Evolutionary conservation across 2,329 filamentous ascomycete genomes (phyloP), one percentile per base, ranked within the genome.

Genomic region (Didymella pinodella): DNA sequence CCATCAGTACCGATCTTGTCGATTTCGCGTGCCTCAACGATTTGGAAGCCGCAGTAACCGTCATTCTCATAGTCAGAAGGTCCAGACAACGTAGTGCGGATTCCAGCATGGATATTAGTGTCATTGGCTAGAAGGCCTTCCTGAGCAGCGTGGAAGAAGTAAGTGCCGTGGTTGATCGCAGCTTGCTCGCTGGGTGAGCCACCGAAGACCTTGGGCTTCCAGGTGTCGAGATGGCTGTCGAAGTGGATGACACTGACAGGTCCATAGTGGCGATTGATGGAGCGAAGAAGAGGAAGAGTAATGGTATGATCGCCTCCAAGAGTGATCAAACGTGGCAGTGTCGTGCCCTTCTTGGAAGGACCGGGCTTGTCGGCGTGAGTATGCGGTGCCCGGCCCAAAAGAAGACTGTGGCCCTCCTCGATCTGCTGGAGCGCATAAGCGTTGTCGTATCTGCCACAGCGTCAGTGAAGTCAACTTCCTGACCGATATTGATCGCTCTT

Each of bases 131-230:
- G 82, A 16, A 95, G 82, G 2, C 92, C 92, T 74, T 95, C 91
- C 78, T 88, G 86, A 0, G 89, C 80, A 0, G 91, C 92, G 74
- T 94, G 90, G 79, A 89, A 95, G 79, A 96, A 96, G 81, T 95
- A 95, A 1, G 91, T 95, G 41, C 92, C 92, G 79, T 95, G 91
- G 79, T 95, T 96, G 79, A 96, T 88, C 64, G 84, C 84, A 20
- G 92, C 91, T 38, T 88, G 86, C 61, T 93, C 85, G 28, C 86
- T 90, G 0, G 92, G 91, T 0, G 90, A 88, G 29, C 91, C 92
- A 52, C 92, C 92, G 68, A 96, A 96, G 26, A 95, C 92, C 75
- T 94, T 94, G 43, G 92, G 92, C 58, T 86, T 87, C 91, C 91
- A 91, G 70, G 84, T 83, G 63, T 84, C 84, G 4, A 87, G 77